These are phyloP conservation scores for Coccinonectria pachysandricola DNA, from an alignment of 2,329 filamentous ascomycete genomes.

Conservation along the genomic window DNA sequence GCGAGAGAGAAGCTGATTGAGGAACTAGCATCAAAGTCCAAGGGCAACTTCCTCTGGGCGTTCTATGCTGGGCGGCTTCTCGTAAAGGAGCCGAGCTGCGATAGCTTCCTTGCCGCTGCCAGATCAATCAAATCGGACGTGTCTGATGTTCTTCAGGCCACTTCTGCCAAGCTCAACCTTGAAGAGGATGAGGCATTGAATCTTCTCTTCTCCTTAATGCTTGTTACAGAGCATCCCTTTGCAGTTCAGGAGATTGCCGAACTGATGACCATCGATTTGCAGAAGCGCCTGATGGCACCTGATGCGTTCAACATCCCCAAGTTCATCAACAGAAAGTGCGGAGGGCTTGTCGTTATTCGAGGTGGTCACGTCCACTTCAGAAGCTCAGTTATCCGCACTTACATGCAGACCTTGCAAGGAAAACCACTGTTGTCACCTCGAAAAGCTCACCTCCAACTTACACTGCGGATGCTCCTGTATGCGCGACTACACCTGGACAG, in stretches of 20 bases:
- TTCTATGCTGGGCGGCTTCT: conserved; percentile 23
- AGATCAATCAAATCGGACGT: conserved; percentile 8
- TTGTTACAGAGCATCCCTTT: conserved; percentile 23
- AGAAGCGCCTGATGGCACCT: conserved; percentile 4
- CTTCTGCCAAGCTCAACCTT: conserved; percentile 6
- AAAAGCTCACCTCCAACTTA: conserved; percentile 25
- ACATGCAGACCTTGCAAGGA: conserved; percentile 23
- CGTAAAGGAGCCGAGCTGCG: conserved; percentile 12
- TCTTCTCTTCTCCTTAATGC: conserved; percentile 24
- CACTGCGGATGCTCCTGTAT: conserved; percentile 25
- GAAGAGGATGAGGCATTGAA: conserved; percentile 9
- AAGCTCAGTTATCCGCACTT: conserved; percentile 22
- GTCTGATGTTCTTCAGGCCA: conserved; percentile 5
- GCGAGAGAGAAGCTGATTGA: conserved; percentile 19
- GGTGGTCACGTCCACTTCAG: conserved; percentile 27
- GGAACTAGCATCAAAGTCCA: conserved; percentile 22
- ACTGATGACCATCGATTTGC: conserved; percentile 21
- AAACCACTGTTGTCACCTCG: conserved; percentile 22
- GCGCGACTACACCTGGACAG: conserved; percentile 20
- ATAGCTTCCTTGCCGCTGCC: conserved; percentile 3
- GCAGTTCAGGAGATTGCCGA: conserved; percentile 22
- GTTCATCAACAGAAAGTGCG: conserved; percentile 10
- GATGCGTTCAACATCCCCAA: conserved; percentile 8
- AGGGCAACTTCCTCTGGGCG: conserved; percentile 28
- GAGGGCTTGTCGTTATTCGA: conserved; percentile 22